These are phyloP conservation scores for Penicillium glabrum DNA, from an alignment of 2,329 filamentous ascomycete genomes.

Conservation along the genomic window DNA sequence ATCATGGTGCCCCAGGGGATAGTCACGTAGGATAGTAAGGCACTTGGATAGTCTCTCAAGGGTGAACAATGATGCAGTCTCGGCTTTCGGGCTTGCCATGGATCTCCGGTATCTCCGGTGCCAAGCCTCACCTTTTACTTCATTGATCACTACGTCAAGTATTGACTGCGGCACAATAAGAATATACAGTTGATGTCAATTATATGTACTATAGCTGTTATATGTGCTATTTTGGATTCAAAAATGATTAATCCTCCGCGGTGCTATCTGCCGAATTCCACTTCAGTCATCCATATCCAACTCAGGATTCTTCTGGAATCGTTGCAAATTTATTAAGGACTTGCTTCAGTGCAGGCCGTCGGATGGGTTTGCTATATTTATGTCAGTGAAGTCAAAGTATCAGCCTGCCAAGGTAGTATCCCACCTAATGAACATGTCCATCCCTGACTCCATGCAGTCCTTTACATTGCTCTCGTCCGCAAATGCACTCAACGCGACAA, in stretches of 20 bases:
- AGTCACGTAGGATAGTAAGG: background rate
- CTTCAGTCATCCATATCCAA: background rate
- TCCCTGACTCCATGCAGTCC: slow-evolving; percentile 83
- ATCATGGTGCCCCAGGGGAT: too few species aligned
- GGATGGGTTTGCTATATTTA: slow-evolving; percentile 61
- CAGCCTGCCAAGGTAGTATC: background rate
- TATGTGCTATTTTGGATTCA: background rate
- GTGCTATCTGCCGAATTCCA: background rate
- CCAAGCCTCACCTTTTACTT: background rate
- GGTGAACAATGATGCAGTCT: background rate
- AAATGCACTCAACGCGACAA: slow-evolving; percentile 88
- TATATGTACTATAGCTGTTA: background rate
- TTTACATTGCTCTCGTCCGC: slow-evolving; percentile 86
- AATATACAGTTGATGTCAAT: background rate
- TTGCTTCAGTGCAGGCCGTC: slow-evolving; percentile 80
- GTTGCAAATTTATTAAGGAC: slow-evolving; percentile 78
- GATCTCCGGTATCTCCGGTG: background rate
- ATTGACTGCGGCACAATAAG: background rate
- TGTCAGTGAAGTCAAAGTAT: background rate
- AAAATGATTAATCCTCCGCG: background rate
- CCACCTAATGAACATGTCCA: slow-evolving; percentile 78
- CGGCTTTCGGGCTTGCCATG: background rate
- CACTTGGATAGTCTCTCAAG: background rate
- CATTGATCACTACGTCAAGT: background rate
- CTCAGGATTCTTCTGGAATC: slow-evolving; percentile 65